Conservation (phyloP, 257 asterid species). For the Gentiana dahurica region DNA sequence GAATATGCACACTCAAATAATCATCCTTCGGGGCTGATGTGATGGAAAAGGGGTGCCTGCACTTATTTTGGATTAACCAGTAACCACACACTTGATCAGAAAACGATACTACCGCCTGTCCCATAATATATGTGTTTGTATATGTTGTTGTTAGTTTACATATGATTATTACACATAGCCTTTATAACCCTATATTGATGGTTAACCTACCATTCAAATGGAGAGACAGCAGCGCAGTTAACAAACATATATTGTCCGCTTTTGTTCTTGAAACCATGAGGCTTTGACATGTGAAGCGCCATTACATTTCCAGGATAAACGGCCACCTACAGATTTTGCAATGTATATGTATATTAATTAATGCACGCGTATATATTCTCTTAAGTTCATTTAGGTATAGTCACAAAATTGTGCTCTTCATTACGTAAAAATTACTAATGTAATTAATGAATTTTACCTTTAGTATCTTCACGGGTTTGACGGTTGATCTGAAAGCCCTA, state of each 20-base stretch:
- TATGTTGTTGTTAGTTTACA: no score
- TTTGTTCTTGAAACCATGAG: conserved; percentile 72
- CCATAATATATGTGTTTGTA: no score
- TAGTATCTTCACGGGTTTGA: conserved; percentile 57
- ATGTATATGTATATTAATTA: not conserved
- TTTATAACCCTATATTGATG: not conserved
- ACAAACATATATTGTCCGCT: conserved; percentile 89
- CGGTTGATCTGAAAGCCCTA: conserved; percentile 65
- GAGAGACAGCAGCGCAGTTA: conserved; percentile 89
- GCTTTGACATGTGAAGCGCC: conserved; percentile 82
- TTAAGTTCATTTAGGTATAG: no score
- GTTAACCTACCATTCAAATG: conserved; percentile 70
- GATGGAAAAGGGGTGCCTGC: conserved; percentile 90
- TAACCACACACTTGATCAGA: not conserved
- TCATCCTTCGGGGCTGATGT: conserved; percentile 84
- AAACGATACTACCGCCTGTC: no score
- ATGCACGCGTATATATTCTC: no score
- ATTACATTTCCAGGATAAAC: conserved; percentile 78
- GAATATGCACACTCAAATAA: conserved; percentile 72
- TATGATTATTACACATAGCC: no score
- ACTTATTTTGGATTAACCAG: conserved; percentile 7
- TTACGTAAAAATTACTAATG: no score
- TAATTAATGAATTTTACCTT: conserved; percentile 28
- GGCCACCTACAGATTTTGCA: conserved; percentile 46
- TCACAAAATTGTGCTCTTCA: no score